Base-by-base conservation (phyloP, 2,329 filamentous ascomycete genomes). In the Chalaropsis thielavioides region DNA sequence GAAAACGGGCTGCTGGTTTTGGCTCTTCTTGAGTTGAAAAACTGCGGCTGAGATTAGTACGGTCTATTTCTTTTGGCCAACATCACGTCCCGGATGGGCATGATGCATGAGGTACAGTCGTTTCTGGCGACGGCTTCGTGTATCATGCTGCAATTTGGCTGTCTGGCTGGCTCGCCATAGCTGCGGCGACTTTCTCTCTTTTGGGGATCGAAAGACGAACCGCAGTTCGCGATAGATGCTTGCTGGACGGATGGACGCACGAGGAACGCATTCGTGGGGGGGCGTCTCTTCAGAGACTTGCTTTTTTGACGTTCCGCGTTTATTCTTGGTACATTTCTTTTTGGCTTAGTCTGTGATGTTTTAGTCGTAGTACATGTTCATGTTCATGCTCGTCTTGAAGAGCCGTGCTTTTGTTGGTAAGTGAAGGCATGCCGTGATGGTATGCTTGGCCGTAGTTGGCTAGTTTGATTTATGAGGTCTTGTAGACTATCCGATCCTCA, bases 21-120 rank as follows among this genome's bases (percentile, higher is more conserved):
- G 15, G 17, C 38, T 40, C 19, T 41, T 22, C 54, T 38, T 49
- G 49, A 31, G 35, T 17, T 24, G 63, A 31, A 61, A 46, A 61
- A 65, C 64, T 61, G 51, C 65, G 64, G 66, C 66, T 68, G 69
- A 65, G 66, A 69, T 69, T 68, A 69, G 68, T 69, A 69, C 65
- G 64, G 56, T 46, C 51, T 35, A 15, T 24, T 24, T n/a, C 27
- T 31, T 15, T 19, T 8, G 15, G 22, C 22, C 51, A 56, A 56
- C 7, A 56, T 17, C 11, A 56, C 51, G 27, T 56, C 51, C 51
- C 27, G 17, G 51, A 31, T n/a, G 19, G 6, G 7, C n/a, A 6
- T 56, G 51, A 27, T 6, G 51, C 15, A 19, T 46, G 43, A n/a
- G 11, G 10, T 31, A 56, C 24, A 31, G 24, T 31, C 27, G 10